These are phyloP conservation scores for Colletotrichum sp. DNA, from an alignment of 2,329 filamentous ascomycete genomes.

Conservation along the genomic window DNA sequence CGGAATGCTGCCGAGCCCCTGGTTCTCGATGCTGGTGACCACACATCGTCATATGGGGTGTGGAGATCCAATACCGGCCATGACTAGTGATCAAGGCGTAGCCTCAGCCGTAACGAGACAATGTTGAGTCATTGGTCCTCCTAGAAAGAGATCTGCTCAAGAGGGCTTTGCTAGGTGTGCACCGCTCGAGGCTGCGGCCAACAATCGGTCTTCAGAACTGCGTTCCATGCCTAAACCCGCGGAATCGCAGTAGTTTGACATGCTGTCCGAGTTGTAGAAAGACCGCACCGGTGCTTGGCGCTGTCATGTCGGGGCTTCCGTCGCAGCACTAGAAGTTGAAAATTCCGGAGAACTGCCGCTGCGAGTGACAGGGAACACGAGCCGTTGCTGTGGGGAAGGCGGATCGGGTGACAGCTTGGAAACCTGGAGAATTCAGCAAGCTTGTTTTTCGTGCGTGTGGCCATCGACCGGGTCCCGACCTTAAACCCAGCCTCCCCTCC, in stretches of 20 bases:
- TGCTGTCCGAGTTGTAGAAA: neutral
- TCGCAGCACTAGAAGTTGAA: neutral
- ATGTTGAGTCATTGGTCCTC: constrained; percentile 2
- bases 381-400: neutral
- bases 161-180: neutral
- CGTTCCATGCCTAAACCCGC: neutral
- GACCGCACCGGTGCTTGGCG: neutral
- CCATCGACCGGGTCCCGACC: neutral
- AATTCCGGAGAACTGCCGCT: neutral
- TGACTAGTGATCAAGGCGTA: constrained; percentile 2
- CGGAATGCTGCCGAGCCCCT: constrained; percentile 5
- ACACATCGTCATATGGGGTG: neutral
- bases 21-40: neutral
- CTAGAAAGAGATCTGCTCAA: neutral
- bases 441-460: neutral
- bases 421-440: constrained; percentile 11
- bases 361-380: neutral
- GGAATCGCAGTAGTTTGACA: neutral
- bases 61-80: neutral
- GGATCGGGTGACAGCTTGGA: constrained; percentile 15
- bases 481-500: neutral
- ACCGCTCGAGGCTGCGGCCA: neutral
- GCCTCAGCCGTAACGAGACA: neutral
- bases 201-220: neutral
- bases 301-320: neutral